Conservation (phyloP, 306 rosid species). For the Hippophae tibetana region DNA sequence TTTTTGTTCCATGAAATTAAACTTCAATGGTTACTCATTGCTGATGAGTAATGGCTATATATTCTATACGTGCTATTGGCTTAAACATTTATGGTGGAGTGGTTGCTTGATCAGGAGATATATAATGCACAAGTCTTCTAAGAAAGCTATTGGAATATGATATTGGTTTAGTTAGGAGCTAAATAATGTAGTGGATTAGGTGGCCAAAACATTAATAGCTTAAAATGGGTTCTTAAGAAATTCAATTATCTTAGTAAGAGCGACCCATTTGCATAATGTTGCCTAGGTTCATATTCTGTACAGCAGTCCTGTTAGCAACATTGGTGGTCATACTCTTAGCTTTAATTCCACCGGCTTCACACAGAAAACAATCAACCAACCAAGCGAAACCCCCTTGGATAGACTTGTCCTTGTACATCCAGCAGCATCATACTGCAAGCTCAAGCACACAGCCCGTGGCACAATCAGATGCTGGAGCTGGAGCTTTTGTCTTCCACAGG, state of each 20-base stretch:
- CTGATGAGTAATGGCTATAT: too few species aligned
- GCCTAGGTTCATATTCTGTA: constrained; percentile 44
- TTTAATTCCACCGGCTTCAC: constrained; percentile 47
- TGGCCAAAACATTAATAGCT: constrained; percentile 26
- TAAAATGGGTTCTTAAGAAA: background rate
- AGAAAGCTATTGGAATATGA: background rate
- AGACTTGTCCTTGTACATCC: constrained; percentile 69
- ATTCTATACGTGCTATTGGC: too few species aligned
- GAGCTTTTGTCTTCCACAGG: constrained; percentile 51
- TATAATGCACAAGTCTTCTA: too few species aligned
- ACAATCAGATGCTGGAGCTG: constrained; percentile 21
- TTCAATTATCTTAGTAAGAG: background rate
- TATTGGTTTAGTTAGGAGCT: constrained; percentile 22
- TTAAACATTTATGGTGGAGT: too few species aligned
- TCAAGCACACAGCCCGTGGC: constrained; percentile 15
- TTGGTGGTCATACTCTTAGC: constrained; percentile 60
- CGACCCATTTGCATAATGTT: constrained; percentile 21
- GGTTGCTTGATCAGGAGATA: too few species aligned
- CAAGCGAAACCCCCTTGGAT: constrained; percentile 39
- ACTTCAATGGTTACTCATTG: too few species aligned
- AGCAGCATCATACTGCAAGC: constrained; percentile 33
- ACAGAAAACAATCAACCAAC: constrained; percentile 17
- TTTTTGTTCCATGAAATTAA: too few species aligned
- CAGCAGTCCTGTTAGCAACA: constrained; percentile 44
- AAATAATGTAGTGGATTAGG: constrained; percentile 26